Conservation (phyloP, 352 stramenopile genomes). For the Globisporangium barbulae region DNA sequence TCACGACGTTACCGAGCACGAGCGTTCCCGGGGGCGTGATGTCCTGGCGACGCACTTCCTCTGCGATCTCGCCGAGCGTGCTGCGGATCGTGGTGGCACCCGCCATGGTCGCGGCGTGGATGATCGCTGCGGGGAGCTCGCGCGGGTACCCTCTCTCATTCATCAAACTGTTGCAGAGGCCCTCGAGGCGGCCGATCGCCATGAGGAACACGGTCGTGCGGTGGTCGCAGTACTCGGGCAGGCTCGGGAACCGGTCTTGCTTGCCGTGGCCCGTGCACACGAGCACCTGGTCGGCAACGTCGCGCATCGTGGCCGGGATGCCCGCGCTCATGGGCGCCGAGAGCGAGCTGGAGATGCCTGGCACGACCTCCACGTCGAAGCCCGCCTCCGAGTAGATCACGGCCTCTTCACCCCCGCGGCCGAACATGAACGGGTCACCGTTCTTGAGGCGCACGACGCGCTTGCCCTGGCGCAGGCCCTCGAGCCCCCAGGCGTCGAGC, state of each 20-base stretch:
- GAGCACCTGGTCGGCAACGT: constrained; percentile 92
- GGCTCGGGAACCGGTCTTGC: constrained; percentile 87
- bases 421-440: constrained; percentile 97
- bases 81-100: constrained; percentile 87
- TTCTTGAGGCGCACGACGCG: constrained; percentile 96
- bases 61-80: constrained; percentile 87
- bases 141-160: constrained; percentile 84
- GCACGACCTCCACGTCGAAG: constrained; percentile 83
- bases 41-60: constrained; percentile 78
- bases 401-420: constrained; percentile 93
- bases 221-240: constrained; percentile 94
- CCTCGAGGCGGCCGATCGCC: constrained; percentile 92
- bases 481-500: constrained; percentile 92
- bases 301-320: constrained; percentile 95
- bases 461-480: constrained; percentile 84
- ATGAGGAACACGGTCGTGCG: constrained; percentile 98
- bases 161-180: constrained; percentile 83
- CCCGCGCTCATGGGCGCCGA: constrained; percentile 91
- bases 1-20: constrained; percentile 93
- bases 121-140: constrained; percentile 90
- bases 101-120: constrained; percentile 91
- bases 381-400: constrained; percentile 71
- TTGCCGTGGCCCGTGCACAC: constrained; percentile 94
- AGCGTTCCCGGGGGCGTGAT: constrained; percentile 92
- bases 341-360: constrained; percentile 95